Percentiles rank a stretch among this genome's conserved stretches.
Evolutionary conservation across 768 basidiomycete genomes (phyloP).

Genomic region (Lactarius psammicola): DNA sequence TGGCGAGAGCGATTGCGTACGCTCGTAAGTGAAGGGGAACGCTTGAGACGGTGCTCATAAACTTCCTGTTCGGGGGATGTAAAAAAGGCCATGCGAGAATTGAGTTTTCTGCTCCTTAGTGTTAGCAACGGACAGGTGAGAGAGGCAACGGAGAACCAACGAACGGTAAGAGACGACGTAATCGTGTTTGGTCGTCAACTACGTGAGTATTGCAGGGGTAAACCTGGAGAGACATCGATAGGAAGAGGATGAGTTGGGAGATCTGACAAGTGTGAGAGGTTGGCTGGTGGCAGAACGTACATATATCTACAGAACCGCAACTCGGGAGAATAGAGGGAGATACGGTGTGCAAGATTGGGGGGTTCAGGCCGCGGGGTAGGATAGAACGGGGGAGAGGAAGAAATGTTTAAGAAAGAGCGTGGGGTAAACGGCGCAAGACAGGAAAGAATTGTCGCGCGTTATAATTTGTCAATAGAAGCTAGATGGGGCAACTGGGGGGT

Average conservation of each 20-base stretch:
- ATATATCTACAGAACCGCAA: constrained; percentile 9
- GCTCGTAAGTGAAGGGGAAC: constrained; percentile 23
- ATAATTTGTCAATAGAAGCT: background rate
- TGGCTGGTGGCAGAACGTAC: background rate
- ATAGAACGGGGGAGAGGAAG: background rate
- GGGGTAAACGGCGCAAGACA: background rate
- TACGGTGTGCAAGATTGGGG: background rate
- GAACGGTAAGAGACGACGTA: constrained; percentile 6
- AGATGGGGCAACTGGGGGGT: background rate
- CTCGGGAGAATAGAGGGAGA: background rate
- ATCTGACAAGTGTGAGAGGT: too few species aligned
- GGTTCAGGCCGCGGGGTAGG: background rate
- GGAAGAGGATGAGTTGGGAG: background rate
- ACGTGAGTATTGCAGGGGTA: constrained; percentile 15
- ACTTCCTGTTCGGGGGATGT: constrained; percentile 23
- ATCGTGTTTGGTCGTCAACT: constrained; percentile 25
- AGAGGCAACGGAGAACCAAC: background rate
- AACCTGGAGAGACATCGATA: constrained; percentile 13
- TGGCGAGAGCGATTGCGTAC: constrained; percentile 12
- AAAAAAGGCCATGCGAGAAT: constrained; percentile 26
- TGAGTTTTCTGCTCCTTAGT: background rate
- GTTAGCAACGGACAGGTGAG: background rate
- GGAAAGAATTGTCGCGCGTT: too few species aligned
- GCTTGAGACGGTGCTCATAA: constrained; percentile 25
- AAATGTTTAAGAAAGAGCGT: background rate